A percentile compares a stretch with the other conserved stretches of the same genome.
Conservation (phyloP, 352 stramenopile genomes). For the Blastocystis hominis region DNA sequence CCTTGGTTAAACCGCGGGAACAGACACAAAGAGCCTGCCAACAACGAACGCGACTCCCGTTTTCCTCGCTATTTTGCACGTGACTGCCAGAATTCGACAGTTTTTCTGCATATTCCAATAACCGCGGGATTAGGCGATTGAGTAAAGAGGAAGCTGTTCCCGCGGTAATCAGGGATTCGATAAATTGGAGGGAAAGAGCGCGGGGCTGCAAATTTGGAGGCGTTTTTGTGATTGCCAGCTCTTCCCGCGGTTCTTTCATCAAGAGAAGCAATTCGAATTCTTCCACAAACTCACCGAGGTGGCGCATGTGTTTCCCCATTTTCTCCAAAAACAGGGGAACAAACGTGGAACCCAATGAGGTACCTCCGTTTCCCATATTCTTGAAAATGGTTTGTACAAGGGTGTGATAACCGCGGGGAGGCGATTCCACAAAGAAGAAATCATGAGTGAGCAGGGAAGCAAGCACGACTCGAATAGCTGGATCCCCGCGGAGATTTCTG, state of each 20-base stretch:
- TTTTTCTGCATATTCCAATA: neutral
- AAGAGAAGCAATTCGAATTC: neutral
- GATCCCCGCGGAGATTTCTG: neutral
- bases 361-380: neutral
- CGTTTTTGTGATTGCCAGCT: neutral
- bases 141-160: neutral
- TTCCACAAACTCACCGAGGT: neutral
- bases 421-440: neutral
- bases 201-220: neutral
- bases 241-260: constrained; percentile 35
- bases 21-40: constrained; percentile 30
- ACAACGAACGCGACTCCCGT: neutral
- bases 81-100: neutral
- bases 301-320: neutral
- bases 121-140: neutral
- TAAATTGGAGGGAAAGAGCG: neutral
- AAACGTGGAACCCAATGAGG: neutral
- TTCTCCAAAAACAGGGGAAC: neutral
- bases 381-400: neutral
- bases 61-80: constrained; percentile 50
- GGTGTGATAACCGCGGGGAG: neutral
- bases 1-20: neutral
- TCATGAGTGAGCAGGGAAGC: neutral
- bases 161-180: neutral
- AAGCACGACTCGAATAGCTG: neutral